phyloP scores from a whole-genome alignment of 2,329 filamentous ascomycete genomes.

The Daldinia sp. region DNA sequence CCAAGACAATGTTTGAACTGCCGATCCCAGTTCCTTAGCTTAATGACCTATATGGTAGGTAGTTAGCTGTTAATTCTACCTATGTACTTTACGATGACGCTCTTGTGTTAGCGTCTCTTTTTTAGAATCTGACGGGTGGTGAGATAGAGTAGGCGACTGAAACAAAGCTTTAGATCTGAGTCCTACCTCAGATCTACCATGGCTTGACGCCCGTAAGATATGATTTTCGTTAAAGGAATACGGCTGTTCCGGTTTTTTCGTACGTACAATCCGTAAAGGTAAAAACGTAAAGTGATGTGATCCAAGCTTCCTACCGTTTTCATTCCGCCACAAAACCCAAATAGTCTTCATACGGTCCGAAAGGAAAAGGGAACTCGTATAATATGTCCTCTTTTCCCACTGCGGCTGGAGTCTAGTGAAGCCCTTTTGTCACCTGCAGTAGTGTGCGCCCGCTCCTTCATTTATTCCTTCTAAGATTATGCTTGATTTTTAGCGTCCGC shows the following conservation, averaged over 20 bases:
- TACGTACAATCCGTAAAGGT: neutral
- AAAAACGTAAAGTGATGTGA: neutral
- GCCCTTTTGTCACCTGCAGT: neutral
- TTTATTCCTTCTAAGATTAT: conserved; percentile 5
- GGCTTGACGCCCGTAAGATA: neutral
- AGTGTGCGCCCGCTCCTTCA: neutral
- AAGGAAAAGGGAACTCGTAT: neutral
- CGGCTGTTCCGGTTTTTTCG: neutral
- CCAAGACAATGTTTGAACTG: neutral
- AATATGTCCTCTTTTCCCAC: neutral
- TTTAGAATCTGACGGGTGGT: conserved; percentile 4
- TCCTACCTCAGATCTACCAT: neutral
- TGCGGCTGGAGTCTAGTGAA: conserved; percentile 6
- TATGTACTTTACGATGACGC: neutral
- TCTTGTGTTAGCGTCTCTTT: neutral
- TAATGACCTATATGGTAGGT: too few relatives aligned
- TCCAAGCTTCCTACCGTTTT: neutral
- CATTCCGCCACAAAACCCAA: conserved; percentile 1
- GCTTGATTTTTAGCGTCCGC: conserved; percentile 12
- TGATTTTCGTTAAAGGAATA: neutral
- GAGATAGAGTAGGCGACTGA: neutral
- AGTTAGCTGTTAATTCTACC: neutral
- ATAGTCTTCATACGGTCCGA: neutral
- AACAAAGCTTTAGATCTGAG: neutral
- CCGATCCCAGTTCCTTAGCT: neutral